Base-by-base conservation (phyloP, 495 filamentous ascomycete species). In the Neurospora tetraspora region DNA sequence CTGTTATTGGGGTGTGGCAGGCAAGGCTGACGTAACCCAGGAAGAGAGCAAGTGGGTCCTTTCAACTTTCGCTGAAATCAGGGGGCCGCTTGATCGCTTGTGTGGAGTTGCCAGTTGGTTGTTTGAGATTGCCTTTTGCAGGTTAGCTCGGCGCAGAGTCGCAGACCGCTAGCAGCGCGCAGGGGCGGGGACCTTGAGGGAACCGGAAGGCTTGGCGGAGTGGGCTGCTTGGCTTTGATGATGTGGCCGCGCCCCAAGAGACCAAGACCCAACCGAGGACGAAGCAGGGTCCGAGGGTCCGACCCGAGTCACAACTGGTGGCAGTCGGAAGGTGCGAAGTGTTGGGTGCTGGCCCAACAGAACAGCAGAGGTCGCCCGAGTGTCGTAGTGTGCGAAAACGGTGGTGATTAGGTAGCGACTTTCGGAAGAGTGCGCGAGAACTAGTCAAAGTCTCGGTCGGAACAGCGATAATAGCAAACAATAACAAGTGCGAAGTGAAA, bases 361-460 rank as follows among this genome's bases (percentile, higher is more conserved):
- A 34, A 61, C 23, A 61, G 53, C 53, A 61, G 53, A 61, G 23
- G 53, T 61, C 53, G 53, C 8, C 20, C 10, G 45, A 27, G 45
- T 53, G 45, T 61, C 23, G 53, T 61, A 61, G 53, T 61, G 45
- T 71, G 20, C 40, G 59, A 59, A 59, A 42, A 70, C 11, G 27
- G 61, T 65, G 68, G 74, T 70, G 74, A 73, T 72, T 72, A 71
- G 70, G 42, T 74, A 69, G 71, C 65, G 61, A 45, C 36, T 39
- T 27, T 14, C n/a, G 36, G 39, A 72, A 73, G 73, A 71, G 74
- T 74, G 81, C 77, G 79, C 81, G 77, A 78, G 76, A 80, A 73
- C 81, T 80, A 82, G 75, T 71, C 71, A 82, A 82, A 82, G 78
- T 76, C 78, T 81, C 81, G 53, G 23, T 31, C 53, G 53, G 12